These are phyloP conservation scores for Lunasporangiospora selenospora DNA, from an alignment of 192 early-diverging fungal species.

Conservation along the genomic window DNA sequence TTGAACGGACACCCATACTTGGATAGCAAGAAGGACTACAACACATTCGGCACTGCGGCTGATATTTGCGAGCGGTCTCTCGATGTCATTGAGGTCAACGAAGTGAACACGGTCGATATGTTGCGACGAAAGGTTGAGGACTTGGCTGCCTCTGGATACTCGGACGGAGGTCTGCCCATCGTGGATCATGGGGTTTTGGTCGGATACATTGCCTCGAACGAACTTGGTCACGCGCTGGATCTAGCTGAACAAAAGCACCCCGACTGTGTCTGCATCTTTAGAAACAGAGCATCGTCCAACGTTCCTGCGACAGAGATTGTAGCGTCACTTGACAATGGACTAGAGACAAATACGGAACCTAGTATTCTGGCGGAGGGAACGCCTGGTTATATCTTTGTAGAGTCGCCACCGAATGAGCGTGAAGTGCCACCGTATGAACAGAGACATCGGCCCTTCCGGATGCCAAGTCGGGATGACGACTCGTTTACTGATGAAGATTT, in stretches of 20 bases:
- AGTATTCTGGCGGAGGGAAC: too few relatives aligned
- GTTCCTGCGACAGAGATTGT: slow-evolving; percentile 52
- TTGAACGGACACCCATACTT: slow-evolving; percentile 77
- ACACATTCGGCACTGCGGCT: slow-evolving; percentile 63
- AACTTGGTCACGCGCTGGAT: slow-evolving; percentile 76
- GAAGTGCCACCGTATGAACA: too few relatives aligned
- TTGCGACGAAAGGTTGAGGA: slow-evolving; percentile 62
- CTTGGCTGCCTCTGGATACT: slow-evolving; percentile 62
- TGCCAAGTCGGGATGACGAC: too few relatives aligned
- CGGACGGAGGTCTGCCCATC: slow-evolving; percentile 81
- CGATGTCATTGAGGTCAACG: slow-evolving; percentile 71
- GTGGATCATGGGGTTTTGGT: slow-evolving; percentile 63
- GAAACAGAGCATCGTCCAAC: slow-evolving; percentile 50
- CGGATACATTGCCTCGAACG: slow-evolving; percentile 84
- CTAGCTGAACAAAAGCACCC: slow-evolving; percentile 50
- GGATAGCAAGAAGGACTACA: slow-evolving; percentile 77
- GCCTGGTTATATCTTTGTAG: too few relatives aligned
- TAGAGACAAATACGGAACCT: too few relatives aligned
- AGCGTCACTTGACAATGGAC: slow-evolving; percentile 24
- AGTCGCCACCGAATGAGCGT: too few relatives aligned
- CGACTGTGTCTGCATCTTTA: slow-evolving; percentile 57
- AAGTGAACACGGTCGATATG: slow-evolving; percentile 60
- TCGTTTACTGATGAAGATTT: too few relatives aligned
- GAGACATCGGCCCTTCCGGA: too few relatives aligned
- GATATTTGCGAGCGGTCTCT: slow-evolving; percentile 71